A percentile compares a stretch with the other conserved stretches of the same genome.
phyloP scores from a whole-genome alignment of 75 land plant species.

The Picea glauca region DNA sequence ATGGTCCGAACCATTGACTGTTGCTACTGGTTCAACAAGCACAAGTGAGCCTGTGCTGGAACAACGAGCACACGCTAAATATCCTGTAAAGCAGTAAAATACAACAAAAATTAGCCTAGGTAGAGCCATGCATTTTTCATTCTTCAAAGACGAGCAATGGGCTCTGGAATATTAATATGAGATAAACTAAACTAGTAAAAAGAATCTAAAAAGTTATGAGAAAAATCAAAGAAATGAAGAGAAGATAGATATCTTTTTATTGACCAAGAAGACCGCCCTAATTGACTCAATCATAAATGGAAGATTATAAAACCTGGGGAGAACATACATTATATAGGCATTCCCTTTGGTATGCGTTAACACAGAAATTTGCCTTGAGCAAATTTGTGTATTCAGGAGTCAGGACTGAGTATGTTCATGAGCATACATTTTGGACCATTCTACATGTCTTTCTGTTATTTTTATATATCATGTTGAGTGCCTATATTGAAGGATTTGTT shows the following conservation, averaged over 20 bases:
- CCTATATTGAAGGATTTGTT: too few relatives aligned
- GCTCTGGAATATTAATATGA: neutral
- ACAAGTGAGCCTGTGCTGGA: conserved; percentile 77
- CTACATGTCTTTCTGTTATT: too few relatives aligned
- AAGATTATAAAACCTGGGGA: too few relatives aligned
- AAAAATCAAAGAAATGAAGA: neutral
- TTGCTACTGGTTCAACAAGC: conserved; percentile 59
- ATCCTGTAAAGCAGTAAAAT: conserved; percentile 47
- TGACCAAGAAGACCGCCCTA: too few relatives aligned
- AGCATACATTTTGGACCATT: too few relatives aligned
- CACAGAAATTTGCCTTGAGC: too few relatives aligned
- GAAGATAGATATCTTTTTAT: neutral
- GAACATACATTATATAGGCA: too few relatives aligned
- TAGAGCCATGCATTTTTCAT: conserved; percentile 9
- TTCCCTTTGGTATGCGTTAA: too few relatives aligned
- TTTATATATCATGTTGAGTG: too few relatives aligned
- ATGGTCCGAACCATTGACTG: conserved; percentile 40
- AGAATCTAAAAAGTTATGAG: neutral
- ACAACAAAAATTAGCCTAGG: neutral
- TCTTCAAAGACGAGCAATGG: neutral
- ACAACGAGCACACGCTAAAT: conserved; percentile 96
- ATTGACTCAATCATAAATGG: too few relatives aligned
- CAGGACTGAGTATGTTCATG: too few relatives aligned
- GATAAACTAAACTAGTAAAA: neutral
- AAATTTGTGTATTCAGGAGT: too few relatives aligned